Conservation (phyloP, 169 alveolate species). For the Blepharisma undulans region DNA sequence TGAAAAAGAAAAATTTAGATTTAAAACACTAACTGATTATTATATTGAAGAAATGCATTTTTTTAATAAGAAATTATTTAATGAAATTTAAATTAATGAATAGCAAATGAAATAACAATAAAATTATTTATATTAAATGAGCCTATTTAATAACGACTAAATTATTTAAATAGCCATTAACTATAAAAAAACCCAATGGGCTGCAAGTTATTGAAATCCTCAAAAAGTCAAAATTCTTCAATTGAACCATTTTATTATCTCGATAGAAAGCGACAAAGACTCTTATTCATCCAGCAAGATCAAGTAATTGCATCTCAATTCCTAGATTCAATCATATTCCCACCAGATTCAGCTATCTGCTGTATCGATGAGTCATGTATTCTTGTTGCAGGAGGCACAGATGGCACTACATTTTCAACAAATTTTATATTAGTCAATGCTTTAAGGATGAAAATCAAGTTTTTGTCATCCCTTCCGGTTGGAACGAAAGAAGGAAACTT, state of each 20-base stretch:
- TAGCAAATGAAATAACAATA: no score
- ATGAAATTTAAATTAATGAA: no score
- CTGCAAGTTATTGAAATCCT: neutral
- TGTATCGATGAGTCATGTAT: neutral
- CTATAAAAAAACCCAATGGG: neutral
- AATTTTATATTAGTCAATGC: neutral
- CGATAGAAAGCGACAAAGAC: neutral
- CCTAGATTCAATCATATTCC: neutral
- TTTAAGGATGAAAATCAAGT: neutral
- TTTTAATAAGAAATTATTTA: no score
- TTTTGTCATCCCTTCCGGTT: neutral
- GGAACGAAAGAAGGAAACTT: neutral
- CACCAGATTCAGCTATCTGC: neutral
- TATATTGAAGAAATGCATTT: no score
- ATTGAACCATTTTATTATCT: neutral
- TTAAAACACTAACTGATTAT: no score
- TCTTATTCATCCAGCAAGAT: neutral
- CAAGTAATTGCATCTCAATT: neutral
- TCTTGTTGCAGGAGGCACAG: neutral
- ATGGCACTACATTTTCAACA: neutral
- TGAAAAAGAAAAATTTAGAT: no score
- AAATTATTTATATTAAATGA: no score
- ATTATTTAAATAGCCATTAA: no score
- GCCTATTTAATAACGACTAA: no score
- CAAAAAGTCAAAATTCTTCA: neutral